Percentiles rank a stretch among this genome's conserved stretches.
Evolutionary conservation across 1,139 yeast genomes (phyloP).

Genomic region (Candida tunisiensis): DNA sequence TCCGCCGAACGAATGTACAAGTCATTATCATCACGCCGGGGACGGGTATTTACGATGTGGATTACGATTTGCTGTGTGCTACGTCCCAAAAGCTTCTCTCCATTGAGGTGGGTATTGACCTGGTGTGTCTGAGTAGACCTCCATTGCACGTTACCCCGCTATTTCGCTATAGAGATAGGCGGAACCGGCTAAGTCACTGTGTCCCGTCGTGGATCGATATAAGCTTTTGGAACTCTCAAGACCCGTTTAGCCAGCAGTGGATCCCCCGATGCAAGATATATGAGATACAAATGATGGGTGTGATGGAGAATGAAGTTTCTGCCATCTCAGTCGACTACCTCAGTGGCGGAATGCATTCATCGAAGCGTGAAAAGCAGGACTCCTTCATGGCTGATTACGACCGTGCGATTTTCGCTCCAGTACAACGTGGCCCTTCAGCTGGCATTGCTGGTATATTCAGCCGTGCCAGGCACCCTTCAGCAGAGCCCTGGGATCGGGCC

Average conservation of each 20-base stretch:
- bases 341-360: too few species aligned
- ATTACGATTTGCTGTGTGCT: slow-evolving; percentile 54
- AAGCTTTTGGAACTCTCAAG: slow-evolving; percentile 52
- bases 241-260: slow-evolving; percentile 47
- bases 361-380: too few species aligned
- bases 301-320: slow-evolving; percentile 76
- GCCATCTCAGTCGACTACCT: slow-evolving; percentile 46
- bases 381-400: too few species aligned
- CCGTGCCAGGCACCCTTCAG: too few species aligned
- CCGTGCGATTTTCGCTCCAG: too few species aligned
- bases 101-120: slow-evolving; percentile 74
- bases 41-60: slow-evolving; percentile 85
- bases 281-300: slow-evolving; percentile 96
- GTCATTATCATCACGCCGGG: slow-evolving; percentile 83
- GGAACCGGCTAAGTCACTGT: slow-evolving; percentile 42
- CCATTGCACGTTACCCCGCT: slow-evolving; percentile 88
- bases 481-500: too few species aligned
- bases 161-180: slow-evolving; percentile 47
- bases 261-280: slow-evolving; percentile 85
- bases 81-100: slow-evolving; percentile 63
- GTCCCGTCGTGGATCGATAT: slow-evolving; percentile 93
- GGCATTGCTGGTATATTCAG: too few species aligned
- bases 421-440: too few species aligned
- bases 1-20: slow-evolving; percentile 76
- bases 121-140: slow-evolving; percentile 77